Evolutionary conservation across 345 rosid species (phyloP).

Genomic region (Populus simonii): DNA sequence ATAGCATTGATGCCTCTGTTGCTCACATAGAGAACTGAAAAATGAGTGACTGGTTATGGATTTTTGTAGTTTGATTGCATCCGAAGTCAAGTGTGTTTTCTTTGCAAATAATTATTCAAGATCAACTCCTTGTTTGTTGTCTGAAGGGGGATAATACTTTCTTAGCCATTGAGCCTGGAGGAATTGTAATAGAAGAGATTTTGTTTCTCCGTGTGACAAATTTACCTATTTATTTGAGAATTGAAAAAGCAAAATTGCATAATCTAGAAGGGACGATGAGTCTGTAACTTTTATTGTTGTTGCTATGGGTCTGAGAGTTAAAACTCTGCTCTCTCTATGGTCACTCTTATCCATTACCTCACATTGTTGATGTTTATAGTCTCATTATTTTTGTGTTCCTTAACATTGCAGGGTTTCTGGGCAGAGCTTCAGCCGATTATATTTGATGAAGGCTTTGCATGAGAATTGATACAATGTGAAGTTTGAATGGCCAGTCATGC

Average conservation of each 20-base stretch:
- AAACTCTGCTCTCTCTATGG: background rate
- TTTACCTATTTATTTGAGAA: background rate
- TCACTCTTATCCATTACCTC: background rate
- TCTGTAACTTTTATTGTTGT: background rate
- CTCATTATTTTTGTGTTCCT: background rate
- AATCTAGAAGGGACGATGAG: background rate
- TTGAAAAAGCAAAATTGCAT: background rate
- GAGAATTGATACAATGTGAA: constrained; percentile 41
- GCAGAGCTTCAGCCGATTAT: constrained; percentile 82
- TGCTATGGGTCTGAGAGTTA: background rate
- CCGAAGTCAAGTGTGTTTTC: background rate
- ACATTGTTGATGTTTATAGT: background rate
- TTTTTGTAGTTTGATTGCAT: background rate
- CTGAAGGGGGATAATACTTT: background rate
- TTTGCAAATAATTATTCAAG: background rate
- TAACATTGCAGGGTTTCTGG: constrained; percentile 76
- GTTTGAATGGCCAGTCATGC: background rate
- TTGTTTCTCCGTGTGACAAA: background rate
- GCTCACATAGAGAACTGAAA: background rate
- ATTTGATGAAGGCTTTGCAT: constrained; percentile 81
- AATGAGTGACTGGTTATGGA: background rate
- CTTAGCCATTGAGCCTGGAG: background rate
- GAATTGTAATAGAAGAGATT: background rate
- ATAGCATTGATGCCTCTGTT: background rate
- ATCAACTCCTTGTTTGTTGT: background rate